Percentiles rank a stretch among this genome's conserved stretches.
Conservation (phyloP, 2,329 filamentous ascomycete genomes). For the Ophiocordyceps camponoti-floridani region DNA sequence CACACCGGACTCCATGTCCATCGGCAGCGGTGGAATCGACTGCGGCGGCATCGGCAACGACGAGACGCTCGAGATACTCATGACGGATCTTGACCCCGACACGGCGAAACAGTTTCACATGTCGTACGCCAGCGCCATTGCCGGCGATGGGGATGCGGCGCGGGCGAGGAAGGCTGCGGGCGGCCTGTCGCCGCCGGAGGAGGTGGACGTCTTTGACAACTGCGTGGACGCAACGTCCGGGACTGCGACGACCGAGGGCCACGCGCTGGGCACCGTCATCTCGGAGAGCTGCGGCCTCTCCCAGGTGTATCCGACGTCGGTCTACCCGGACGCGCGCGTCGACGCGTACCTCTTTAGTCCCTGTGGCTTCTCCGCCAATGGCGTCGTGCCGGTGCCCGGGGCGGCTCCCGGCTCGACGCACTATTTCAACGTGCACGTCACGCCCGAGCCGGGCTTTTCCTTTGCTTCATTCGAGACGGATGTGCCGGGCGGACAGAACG, state of each 20-base stretch:
- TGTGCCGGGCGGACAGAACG: conserved; percentile 74
- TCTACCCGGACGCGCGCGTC: conserved; percentile 83
- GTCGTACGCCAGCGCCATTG: conserved; percentile 68
- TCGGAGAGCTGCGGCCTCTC: conserved; percentile 80
- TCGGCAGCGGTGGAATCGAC: conserved; percentile 20
- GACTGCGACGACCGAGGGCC: conserved; percentile 78
- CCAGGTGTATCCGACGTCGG: conserved; percentile 68
- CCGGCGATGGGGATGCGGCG: conserved; percentile 53
- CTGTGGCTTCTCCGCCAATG: conserved; percentile 94
- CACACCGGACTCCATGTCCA: conserved; percentile 33
- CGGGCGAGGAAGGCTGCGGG: conserved; percentile 40
- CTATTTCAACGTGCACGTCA: conserved; percentile 98
- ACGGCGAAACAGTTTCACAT: conserved; percentile 56
- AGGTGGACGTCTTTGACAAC: conserved; percentile 71
- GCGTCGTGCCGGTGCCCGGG: conserved; percentile 59
- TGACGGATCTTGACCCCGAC: conserved; percentile 52
- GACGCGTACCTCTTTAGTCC: conserved; percentile 94
- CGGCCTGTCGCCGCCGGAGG: conserved; percentile 36
- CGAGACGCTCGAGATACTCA: conserved; percentile 59
- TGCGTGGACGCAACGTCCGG: conserved; percentile 40
- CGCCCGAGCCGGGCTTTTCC: conserved; percentile 89
- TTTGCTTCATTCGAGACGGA: conserved; percentile 98
- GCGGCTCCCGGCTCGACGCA: conserved; percentile 38
- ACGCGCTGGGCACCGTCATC: conserved; percentile 81
- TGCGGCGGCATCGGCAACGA: conserved; percentile 38